Evolutionary conservation across 2,329 filamentous ascomycete genomes (phyloP).

Genomic region (Neopestalotiopsis rosae): DNA sequence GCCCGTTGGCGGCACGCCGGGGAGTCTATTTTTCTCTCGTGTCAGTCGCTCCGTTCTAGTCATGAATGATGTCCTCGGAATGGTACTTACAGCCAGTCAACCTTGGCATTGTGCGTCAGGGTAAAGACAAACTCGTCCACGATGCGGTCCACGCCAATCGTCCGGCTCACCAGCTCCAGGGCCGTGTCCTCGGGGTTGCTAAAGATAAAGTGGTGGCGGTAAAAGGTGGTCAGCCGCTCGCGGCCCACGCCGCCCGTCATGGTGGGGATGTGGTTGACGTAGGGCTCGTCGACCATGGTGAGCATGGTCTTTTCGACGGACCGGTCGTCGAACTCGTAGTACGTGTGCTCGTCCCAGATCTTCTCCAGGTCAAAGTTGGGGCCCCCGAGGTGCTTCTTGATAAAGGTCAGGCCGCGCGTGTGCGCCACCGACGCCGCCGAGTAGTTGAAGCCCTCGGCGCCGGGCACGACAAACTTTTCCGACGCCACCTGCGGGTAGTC

Average conservation of each 20-base stretch:
- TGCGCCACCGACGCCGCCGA: constrained; percentile 65
- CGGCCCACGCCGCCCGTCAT: constrained; percentile 75
- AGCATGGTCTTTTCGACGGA: constrained; percentile 76
- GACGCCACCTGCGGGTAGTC: constrained; percentile 51
- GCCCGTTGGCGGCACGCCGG: constrained; percentile 63
- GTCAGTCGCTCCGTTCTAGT: constrained; percentile 41
- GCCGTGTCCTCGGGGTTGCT: constrained; percentile 71
- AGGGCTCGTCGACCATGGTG: constrained; percentile 82
- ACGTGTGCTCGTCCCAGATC: constrained; percentile 81
- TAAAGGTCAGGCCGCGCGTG: constrained; percentile 67
- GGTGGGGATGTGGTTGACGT: constrained; percentile 79
- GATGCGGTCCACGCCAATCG: constrained; percentile 73
- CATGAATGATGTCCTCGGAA: too few relatives aligned
- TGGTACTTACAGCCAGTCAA: constrained; percentile 70
- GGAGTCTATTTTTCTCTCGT: constrained; percentile 28
- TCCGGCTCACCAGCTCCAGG: constrained; percentile 74
- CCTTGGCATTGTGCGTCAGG: constrained; percentile 65
- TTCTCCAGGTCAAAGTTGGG: constrained; percentile 76
- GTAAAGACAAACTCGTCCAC: constrained; percentile 73
- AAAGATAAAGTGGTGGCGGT: constrained; percentile 76
- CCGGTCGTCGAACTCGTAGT: constrained; percentile 72
- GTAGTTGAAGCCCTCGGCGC: constrained; percentile 55
- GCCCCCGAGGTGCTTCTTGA: constrained; percentile 67
- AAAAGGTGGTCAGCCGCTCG: constrained; percentile 67
- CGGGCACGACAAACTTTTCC: constrained; percentile 53